Evolutionary conservation across 1,139 yeast genomes (phyloP), one percentile per base, ranked within the genome.

Genomic region (Geotrichum bryndzae): DNA sequence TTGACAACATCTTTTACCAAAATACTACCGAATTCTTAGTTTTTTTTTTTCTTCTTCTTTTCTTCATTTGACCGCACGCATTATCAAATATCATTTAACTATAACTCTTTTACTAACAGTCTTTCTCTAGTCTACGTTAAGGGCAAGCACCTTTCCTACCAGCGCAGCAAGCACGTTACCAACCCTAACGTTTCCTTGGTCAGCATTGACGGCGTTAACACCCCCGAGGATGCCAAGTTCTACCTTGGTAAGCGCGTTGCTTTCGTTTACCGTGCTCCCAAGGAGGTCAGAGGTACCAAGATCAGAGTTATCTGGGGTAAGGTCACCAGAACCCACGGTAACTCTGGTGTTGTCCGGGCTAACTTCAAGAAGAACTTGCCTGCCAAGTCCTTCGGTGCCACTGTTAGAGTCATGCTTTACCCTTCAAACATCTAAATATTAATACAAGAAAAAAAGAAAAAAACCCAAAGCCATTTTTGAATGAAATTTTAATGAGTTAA

Each of bases 141-240:
- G 88, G 99, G 98, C 84, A 94, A 92, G 88, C 98, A 94, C 89
- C 81, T 94, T 80, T 92, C 98, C 77, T 94, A 92, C 96, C 98
- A 94, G 86, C 95, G 99, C 85, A 91, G 97, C 76, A 94, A 94
- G 91, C 87, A 87, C 82, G 91, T 88, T 79, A 90, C 88, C 88
- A 90, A 94, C 96, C 97, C 99, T 81, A 88, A 90, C 85, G 90
- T 89, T 76, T 94, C 99, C 72, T 86, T 94, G 83, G 84, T 94
- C 80, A 90, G 92, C 85, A 87, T 94, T 77, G 96, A 94, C 84
- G 97, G 96, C 82, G 98, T 94, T 75, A 80, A 86, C 73, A 80
- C 83, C 79, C 84, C 96, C 75, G 86, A 89, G 79, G 99, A 92
- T 70, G 97, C 99, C 76, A 88, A 90, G 84, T 94, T 94, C 86